These are phyloP conservation scores for Symbiodinium natans DNA, from an alignment of 73 alveolate genomes.

Conservation along the genomic window DNA sequence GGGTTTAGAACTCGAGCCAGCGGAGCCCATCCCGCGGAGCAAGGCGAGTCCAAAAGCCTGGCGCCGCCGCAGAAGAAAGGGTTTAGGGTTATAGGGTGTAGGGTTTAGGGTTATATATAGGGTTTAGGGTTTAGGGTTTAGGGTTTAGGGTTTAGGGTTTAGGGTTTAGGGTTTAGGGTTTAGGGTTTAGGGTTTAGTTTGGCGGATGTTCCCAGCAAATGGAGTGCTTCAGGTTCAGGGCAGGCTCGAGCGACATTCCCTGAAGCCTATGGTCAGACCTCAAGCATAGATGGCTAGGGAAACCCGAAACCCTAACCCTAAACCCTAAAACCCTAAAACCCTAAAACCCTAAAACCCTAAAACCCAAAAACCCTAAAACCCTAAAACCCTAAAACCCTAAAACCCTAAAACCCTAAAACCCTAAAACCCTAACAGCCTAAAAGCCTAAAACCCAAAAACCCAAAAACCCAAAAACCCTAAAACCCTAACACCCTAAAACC, in stretches of 20 bases:
- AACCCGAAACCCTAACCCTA: no score
- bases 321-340: neutral
- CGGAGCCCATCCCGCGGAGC: slow-evolving; percentile 70
- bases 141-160: neutral
- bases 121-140: neutral
- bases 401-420: neutral
- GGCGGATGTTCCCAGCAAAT: no score
- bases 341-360: neutral
- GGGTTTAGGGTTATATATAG: neutral
- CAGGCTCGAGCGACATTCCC: no score
- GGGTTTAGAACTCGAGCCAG: no score
- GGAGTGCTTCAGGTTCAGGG: no score
- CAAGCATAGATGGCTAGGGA: no score
- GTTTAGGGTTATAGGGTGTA: neutral
- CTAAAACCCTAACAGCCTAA: neutral
- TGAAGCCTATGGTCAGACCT: no score
- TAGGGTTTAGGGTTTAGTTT: no score
- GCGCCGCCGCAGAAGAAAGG: neutral
- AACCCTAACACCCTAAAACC: neutral
- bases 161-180: neutral
- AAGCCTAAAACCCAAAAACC: neutral
- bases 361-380: neutral
- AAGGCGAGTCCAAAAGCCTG: slow-evolving; percentile 66
- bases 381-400: neutral
- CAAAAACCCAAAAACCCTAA: neutral